A percentile compares a stretch with the other conserved stretches of the same genome.
Evolutionary conservation across 805 yeast species (phyloP).

Genomic region (Sugiyamaella smithiae): DNA sequence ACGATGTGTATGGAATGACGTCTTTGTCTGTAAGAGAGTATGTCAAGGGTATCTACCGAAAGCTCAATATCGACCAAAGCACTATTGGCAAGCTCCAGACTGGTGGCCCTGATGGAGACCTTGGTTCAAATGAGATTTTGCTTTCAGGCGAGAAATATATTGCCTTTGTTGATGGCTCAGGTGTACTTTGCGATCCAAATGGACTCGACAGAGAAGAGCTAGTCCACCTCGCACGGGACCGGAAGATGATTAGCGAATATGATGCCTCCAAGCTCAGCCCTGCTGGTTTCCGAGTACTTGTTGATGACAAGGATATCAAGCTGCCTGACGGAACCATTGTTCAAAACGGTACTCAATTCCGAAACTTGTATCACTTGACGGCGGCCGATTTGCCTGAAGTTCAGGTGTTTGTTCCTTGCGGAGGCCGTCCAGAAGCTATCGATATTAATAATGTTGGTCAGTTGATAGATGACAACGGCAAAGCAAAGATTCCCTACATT

Average conservation of each 20-base stretch:
- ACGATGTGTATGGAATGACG: constrained; percentile 97
- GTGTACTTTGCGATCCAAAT: constrained; percentile 87
- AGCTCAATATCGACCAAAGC: constrained; percentile 57
- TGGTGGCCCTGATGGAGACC: constrained; percentile 99
- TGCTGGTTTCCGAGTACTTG: constrained; percentile 76
- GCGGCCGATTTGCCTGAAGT: constrained; percentile 61
- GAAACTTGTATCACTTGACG: constrained; percentile 85
- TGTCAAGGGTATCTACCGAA: constrained; percentile 82
- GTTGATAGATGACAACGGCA: constrained; percentile 76
- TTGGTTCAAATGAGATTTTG: constrained; percentile 92
- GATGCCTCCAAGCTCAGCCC: constrained; percentile 64
- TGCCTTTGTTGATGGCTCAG: constrained; percentile 92
- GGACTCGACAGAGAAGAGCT: constrained; percentile 84
- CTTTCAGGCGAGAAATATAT: constrained; percentile 83
- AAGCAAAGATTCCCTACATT: constrained; percentile 74
- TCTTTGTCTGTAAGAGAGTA: constrained; percentile 89
- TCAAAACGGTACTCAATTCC: constrained; percentile 81
- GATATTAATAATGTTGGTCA: constrained; percentile 76
- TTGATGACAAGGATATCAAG: constrained; percentile 76
- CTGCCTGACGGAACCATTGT: constrained; percentile 76
- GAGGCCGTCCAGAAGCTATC: constrained; percentile 97
- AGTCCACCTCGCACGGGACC: constrained; percentile 67
- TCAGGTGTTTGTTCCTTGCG: constrained; percentile 94
- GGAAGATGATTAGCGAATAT: constrained; percentile 70
- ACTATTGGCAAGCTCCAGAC: constrained; percentile 82